A percentile compares a stretch with the other conserved stretches of the same genome.
phyloP scores from a whole-genome alignment of 169 alveolate genomes.

The Cryptosporidium sp. region DNA sequence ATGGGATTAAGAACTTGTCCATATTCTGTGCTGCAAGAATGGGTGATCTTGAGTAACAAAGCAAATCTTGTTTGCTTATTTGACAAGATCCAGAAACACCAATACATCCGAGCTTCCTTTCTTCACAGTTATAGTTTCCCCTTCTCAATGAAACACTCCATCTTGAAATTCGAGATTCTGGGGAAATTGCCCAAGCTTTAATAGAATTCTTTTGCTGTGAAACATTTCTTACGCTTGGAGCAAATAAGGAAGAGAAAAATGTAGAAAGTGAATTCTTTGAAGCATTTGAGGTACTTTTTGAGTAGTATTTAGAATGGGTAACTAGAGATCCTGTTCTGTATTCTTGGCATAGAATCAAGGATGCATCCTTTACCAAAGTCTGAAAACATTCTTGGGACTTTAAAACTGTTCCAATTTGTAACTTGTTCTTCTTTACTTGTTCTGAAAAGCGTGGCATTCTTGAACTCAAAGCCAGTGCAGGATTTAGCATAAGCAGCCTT shows the following conservation, averaged over 20 bases:
- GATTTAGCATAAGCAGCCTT: slow-evolving; percentile 77
- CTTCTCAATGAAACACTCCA: slow-evolving; percentile 36
- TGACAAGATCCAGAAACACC: slow-evolving; percentile 11
- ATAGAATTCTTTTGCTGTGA: neutral
- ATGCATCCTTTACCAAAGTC: slow-evolving; percentile 69
- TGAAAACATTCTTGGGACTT: slow-evolving; percentile 77
- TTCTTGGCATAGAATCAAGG: slow-evolving; percentile 4
- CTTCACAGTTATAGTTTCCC: slow-evolving; percentile 40
- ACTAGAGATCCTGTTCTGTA: slow-evolving; percentile 4
- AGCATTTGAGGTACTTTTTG: neutral
- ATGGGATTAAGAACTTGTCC: slow-evolving; percentile 4
- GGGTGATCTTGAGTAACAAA: slow-evolving; percentile 45
- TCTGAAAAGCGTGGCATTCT: slow-evolving; percentile 81
- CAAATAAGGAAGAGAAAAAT: slow-evolving; percentile 10
- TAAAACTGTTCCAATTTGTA: slow-evolving; percentile 78
- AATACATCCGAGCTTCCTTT: slow-evolving; percentile 24
- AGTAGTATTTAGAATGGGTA: slow-evolving; percentile 1
- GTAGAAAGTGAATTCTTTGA: neutral
- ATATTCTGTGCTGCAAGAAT: slow-evolving; percentile 1
- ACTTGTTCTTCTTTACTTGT: slow-evolving; percentile 74
- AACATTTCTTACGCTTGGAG: neutral
- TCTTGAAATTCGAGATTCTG: slow-evolving; percentile 14
- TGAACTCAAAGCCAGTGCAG: slow-evolving; percentile 74
- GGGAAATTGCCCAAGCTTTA: slow-evolving; percentile 21
- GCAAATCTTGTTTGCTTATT: slow-evolving; percentile 3